Evolutionary conservation across 1,139 yeast genomes (phyloP).

Genomic region (Suhomyces chickasaworum): DNA sequence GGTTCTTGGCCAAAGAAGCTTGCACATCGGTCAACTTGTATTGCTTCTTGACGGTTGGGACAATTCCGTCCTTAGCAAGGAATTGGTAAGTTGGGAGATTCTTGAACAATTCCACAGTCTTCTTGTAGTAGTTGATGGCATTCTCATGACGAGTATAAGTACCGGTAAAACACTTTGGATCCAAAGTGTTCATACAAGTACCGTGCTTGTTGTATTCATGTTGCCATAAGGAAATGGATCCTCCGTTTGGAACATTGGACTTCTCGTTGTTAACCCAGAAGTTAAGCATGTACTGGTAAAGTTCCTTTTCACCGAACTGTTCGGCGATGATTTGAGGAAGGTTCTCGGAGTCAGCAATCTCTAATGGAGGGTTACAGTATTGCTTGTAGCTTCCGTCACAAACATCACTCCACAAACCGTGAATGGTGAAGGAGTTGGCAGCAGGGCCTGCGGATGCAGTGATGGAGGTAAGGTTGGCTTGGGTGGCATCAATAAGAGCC

Average conservation of each 20-base stretch:
- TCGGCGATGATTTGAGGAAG: slow-evolving; percentile 33
- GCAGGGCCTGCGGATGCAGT: slow-evolving; percentile 15
- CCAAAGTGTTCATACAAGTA: slow-evolving; percentile 46
- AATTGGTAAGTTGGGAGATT: slow-evolving; percentile 38
- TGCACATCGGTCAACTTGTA: slow-evolving; percentile 35
- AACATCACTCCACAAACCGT: slow-evolving; percentile 45
- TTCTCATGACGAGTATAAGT: slow-evolving; percentile 34
- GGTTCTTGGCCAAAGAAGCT: slow-evolving; percentile 32
- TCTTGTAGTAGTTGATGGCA: slow-evolving; percentile 37
- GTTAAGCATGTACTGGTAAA: slow-evolving; percentile 34
- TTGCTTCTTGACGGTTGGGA: slow-evolving; percentile 32
- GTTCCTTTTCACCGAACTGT: slow-evolving; percentile 30
- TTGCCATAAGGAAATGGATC: slow-evolving; percentile 36
- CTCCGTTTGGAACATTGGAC: slow-evolving; percentile 34
- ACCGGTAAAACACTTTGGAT: slow-evolving; percentile 39
- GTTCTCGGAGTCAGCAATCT: slow-evolving; percentile 30
- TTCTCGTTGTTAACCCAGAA: slow-evolving; percentile 41
- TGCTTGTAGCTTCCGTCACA: slow-evolving; percentile 40
- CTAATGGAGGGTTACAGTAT: slow-evolving; percentile 35
- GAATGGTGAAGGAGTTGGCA: slow-evolving; percentile 37
- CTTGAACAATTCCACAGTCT: slow-evolving; percentile 38
- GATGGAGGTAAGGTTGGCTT: slow-evolving; percentile 9
- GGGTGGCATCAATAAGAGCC: slow-evolving; percentile 14
- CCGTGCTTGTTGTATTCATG: slow-evolving; percentile 50
- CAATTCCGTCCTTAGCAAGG: slow-evolving; percentile 36